These are phyloP conservation scores for Hypoxylon lienhwacheense DNA, from an alignment of 495 filamentous ascomycete species.

Conservation along the genomic window DNA sequence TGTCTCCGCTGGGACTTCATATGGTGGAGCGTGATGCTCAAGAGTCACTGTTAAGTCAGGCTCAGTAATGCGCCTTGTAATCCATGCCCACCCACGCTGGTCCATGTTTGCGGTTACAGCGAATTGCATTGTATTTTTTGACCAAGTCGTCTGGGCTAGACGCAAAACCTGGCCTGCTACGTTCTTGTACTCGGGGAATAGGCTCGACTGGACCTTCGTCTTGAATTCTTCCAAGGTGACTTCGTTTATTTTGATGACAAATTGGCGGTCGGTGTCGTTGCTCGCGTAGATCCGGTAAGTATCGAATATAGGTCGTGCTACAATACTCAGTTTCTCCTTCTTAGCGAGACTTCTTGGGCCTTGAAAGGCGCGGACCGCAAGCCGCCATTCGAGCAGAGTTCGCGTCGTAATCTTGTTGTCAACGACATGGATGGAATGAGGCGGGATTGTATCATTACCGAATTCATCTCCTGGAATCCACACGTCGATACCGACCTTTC, in stretches of 20 bases:
- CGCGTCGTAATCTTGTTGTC: background rate
- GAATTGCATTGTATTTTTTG: slow-evolving; percentile 13
- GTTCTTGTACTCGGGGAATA: slow-evolving; percentile 10
- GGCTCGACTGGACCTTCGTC: background rate
- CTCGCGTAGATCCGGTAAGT: slow-evolving; percentile 3
- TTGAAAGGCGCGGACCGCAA: background rate
- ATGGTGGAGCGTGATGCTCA: no score
- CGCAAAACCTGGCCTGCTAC: slow-evolving; percentile 1
- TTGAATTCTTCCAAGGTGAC: slow-evolving; percentile 1
- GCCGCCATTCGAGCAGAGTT: slow-evolving; percentile 5
- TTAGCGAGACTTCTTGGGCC: background rate
- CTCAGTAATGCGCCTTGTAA: slow-evolving; percentile 29
- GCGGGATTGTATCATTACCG: background rate
- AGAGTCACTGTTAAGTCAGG: slow-evolving; percentile 21
- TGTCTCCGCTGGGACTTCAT: no score
- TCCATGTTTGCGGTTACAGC: slow-evolving; percentile 18
- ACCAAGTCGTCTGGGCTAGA: slow-evolving; percentile 10
- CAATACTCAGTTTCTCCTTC: slow-evolving; percentile 1
- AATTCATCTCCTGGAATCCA: slow-evolving; percentile 16
- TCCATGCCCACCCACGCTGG: slow-evolving; percentile 31
- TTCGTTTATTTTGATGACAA: background rate
- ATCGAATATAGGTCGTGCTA: slow-evolving; percentile 9
- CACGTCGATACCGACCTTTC: slow-evolving; percentile 8
- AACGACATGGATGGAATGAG: background rate
- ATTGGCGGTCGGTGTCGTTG: background rate